Evolutionary conservation across 257 asterid species (phyloP).

Genomic region (Paraleonurus japonicus): DNA sequence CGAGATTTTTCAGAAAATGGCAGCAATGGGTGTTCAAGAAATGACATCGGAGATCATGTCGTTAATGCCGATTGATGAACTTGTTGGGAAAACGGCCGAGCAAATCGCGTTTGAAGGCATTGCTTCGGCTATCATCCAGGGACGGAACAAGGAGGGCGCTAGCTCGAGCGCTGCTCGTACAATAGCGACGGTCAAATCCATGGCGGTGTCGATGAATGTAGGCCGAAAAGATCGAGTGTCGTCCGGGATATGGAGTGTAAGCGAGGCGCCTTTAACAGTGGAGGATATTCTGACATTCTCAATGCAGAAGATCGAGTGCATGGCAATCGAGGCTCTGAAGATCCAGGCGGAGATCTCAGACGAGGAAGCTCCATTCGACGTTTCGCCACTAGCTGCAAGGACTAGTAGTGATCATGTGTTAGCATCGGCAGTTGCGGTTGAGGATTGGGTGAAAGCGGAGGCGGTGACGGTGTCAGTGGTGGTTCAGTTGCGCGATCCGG

Average conservation of each 20-base stretch:
- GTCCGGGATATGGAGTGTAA: constrained; percentile 75
- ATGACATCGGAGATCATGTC: constrained; percentile 55
- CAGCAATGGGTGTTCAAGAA: constrained; percentile 60
- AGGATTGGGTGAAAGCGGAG: constrained; percentile 50
- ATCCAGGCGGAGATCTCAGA: constrained; percentile 69
- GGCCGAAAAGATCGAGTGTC: constrained; percentile 66
- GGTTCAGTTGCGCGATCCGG: constrained; percentile 78
- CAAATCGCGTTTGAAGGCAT: constrained; percentile 95
- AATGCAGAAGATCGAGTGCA: constrained; percentile 73
- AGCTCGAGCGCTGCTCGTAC: constrained; percentile 84
- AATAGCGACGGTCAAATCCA: constrained; percentile 60
- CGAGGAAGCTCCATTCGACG: constrained; percentile 80
- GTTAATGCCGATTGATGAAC: constrained; percentile 81
- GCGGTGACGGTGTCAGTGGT: constrained; percentile 39
- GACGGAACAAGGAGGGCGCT: constrained; percentile 77
- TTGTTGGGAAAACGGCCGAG: constrained; percentile 82
- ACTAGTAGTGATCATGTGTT: constrained; percentile 26
- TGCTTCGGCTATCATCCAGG: constrained; percentile 78
- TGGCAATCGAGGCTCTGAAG: constrained; percentile 71
- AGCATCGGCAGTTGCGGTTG: constrained; percentile 60
- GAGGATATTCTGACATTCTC: constrained; percentile 66
- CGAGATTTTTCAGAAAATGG: constrained; percentile 73
- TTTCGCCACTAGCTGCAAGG: constrained; percentile 53
- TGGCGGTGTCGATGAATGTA: constrained; percentile 58
- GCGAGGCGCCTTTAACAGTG: constrained; percentile 52